A percentile compares a stretch with the other conserved stretches of the same genome.
These are phyloP conservation scores for Zizania latifolia DNA, from an alignment of 176 grass and related monocot genomes.

Conservation along the genomic window DNA sequence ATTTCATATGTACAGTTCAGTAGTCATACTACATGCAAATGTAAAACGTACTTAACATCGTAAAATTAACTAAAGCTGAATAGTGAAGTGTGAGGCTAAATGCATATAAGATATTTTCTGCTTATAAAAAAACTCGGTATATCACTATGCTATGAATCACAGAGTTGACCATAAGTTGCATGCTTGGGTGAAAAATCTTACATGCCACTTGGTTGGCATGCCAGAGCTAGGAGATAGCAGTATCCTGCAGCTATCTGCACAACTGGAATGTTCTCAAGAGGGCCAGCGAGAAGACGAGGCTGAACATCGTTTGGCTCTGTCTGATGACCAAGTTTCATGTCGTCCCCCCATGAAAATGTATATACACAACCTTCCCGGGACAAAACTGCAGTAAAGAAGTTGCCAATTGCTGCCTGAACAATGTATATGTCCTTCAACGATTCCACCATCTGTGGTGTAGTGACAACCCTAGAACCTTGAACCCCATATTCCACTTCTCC, in stretches of 20 bases:
- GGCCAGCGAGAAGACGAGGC: constrained; percentile 59
- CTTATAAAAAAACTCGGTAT: too few species aligned
- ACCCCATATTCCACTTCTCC: constrained; percentile 69
- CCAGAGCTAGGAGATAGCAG: constrained; percentile 75
- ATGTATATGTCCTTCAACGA: constrained; percentile 71
- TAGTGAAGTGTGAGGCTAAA: too few species aligned
- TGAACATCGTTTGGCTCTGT: constrained; percentile 67
- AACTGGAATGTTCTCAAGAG: constrained; percentile 74
- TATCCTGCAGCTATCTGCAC: constrained; percentile 88
- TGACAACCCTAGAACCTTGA: constrained; percentile 56
- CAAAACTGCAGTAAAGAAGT: constrained; percentile 88
- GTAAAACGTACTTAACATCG: constrained; percentile 3
- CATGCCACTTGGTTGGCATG: constrained; percentile 84
- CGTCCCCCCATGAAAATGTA: constrained; percentile 81
- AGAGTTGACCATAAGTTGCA: too few species aligned
- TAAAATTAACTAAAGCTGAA: too few species aligned
- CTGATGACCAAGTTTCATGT: constrained; percentile 77
- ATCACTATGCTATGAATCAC: too few species aligned
- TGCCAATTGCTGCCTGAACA: constrained; percentile 84
- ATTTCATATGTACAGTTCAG: background rate
- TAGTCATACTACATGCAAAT: too few species aligned
- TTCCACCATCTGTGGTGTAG: constrained; percentile 64
- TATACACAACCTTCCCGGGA: constrained; percentile 77
- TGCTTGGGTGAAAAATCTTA: constrained; percentile 38
- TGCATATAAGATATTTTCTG: too few species aligned